A percentile compares a stretch with the other conserved stretches of the same genome.
Conservation (phyloP, 306 rosid genomes). For the Rosa multiflora region DNA sequence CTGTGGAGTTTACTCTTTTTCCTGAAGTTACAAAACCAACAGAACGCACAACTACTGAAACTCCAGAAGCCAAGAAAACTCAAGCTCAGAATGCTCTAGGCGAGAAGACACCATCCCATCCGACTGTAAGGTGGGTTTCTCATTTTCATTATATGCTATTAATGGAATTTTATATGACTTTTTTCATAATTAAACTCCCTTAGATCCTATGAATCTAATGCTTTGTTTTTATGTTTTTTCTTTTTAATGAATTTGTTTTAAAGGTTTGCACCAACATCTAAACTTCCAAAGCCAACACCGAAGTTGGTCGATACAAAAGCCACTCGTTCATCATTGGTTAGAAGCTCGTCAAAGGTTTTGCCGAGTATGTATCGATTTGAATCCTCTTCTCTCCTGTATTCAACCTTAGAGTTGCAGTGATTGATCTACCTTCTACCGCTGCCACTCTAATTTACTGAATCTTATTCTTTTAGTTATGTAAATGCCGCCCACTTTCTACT, state of each 20-base stretch:
- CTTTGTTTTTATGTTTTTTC: conserved; percentile 3
- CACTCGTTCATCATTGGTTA: conserved; percentile 55
- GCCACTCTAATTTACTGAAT: not conserved
- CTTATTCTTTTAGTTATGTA: not conserved
- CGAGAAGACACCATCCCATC: conserved; percentile 20
- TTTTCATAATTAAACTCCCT: not conserved
- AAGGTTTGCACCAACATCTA: conserved; percentile 43
- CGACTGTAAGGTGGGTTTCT: conserved; percentile 52
- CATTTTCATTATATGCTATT: not conserved
- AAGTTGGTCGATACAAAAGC: conserved; percentile 45
- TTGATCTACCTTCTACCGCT: not conserved
- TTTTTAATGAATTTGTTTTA: conserved; percentile 19
- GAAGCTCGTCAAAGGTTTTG: conserved; percentile 61
- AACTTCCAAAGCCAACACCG: conserved; percentile 59
- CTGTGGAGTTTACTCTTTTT: conserved; percentile 93
- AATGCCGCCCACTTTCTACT: conserved; percentile 6
- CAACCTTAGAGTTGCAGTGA: conserved; percentile 1
- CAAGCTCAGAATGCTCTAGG: conserved; percentile 20
- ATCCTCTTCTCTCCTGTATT: not conserved
- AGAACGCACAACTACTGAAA: conserved; percentile 41
- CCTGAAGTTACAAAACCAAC: conserved; percentile 68
- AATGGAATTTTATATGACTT: not conserved
- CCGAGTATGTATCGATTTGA: conserved; percentile 53
- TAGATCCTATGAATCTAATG: conserved; percentile 13
- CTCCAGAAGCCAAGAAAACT: conserved; percentile 31